Evolutionary conservation across 345 rosid species (phyloP).

Genomic region (Eucalyptus guilfoylei): DNA sequence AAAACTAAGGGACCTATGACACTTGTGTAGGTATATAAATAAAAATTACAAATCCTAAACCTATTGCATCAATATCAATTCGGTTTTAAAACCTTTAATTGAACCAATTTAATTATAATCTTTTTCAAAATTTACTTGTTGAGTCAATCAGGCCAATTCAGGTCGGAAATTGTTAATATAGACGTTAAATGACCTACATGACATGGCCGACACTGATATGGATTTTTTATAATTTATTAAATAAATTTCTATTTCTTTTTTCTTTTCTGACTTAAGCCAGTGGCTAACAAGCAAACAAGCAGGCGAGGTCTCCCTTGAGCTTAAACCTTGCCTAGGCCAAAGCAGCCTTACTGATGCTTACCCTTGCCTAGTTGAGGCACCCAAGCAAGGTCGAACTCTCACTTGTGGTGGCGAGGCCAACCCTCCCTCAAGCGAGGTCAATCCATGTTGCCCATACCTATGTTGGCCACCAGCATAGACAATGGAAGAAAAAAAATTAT

Average conservation of each 20-base stretch:
- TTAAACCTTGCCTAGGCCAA: no score
- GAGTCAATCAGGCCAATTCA: neutral
- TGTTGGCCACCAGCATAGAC: neutral
- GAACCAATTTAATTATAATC: no score
- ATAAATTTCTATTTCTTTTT: neutral
- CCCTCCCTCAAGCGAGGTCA: neutral
- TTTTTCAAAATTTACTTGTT: no score
- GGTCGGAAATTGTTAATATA: fast-evolving
- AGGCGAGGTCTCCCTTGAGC: no score
- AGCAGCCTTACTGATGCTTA: neutral
- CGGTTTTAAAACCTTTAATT: no score
- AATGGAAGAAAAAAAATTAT: neutral
- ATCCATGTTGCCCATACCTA: neutral
- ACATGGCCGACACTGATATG: fast-evolving
- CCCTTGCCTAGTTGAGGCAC: neutral
- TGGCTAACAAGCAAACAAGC: no score
- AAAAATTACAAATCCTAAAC: neutral
- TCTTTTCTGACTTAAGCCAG: fast-evolving
- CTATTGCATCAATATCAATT: no score
- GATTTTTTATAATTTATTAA: no score
- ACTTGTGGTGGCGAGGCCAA: no score
- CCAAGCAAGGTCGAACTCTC: neutral
- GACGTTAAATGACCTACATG: no score
- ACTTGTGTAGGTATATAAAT: neutral
- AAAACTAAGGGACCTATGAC: neutral